Evolutionary conservation across 257 asterid species (phyloP), one percentile per base, ranked within the genome.

Genomic region (Forsythia suspensa): DNA sequence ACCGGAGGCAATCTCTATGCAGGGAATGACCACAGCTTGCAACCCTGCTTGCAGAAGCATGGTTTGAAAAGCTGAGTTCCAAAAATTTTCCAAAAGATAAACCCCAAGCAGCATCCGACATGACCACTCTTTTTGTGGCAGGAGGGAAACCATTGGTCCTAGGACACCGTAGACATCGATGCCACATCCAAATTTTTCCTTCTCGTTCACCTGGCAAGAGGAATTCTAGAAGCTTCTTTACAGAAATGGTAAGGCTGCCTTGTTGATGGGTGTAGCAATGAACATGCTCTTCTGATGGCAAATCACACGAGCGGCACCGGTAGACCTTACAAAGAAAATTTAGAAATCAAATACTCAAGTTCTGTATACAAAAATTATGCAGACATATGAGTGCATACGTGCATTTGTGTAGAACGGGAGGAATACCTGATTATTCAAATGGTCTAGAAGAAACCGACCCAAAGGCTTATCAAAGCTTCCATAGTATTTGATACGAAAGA

Each of bases 171-270:
- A 92, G 84, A 84, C 97, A 92, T 80, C 93, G 89, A 77, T 91
- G 97, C 97, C 97, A 92, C 96, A 91, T 91, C 97, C 97, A 92
- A 77, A 91, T 91, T 77, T 89, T 92, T 24, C 92, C 89, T 81
- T 89, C 94, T 34, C 76, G 82, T 84, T 89, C 95, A 39, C 97
- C 93, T 34, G 97, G 90, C 88, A 92, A 83, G 71, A 82, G 77
- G 69, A 80, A 63, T 51, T 87, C 96, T 46, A 80, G 80, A 73
- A 86, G 83, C 80, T 86, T 89, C 78, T 80, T 91, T 9, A 92
- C 92, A 36, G 93, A 88, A 78, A 92, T 86, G n/a, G 94, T 88
- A 79, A 92, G 95, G 84, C 91, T 89, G 72, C 96, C 96, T 84
- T 89, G 91, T 79, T 77, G 94, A 84, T 91, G 94, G 77, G 96